Evolutionary conservation across 1,284 basidiomycete species (phyloP).

Genomic region (Malassezia restricta): DNA sequence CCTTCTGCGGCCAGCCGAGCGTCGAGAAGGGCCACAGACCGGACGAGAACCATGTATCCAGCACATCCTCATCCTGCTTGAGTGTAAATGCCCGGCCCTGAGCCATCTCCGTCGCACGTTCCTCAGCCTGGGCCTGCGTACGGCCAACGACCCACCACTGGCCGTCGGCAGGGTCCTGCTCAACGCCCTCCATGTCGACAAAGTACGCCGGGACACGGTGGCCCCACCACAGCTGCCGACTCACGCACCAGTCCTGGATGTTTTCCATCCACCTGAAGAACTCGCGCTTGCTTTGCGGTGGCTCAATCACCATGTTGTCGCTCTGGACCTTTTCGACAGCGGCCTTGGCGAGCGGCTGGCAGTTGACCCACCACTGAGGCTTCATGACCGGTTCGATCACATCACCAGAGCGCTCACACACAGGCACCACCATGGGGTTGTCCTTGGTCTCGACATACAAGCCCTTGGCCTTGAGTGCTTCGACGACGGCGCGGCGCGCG

Average conservation of each 20-base stretch:
- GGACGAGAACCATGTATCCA: conserved; percentile 99
- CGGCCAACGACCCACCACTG: conserved; percentile 71
- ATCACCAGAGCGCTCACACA: conserved; percentile 56
- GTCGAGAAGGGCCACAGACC: conserved; percentile 97
- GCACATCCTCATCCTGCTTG: conserved; percentile 89
- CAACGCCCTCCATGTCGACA: conserved; percentile 68
- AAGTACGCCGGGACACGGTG: conserved; percentile 93
- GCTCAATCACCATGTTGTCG: conserved; percentile 54
- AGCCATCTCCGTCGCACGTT: conserved; percentile 64
- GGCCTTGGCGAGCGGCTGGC: conserved; percentile 70
- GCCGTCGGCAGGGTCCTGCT: conserved; percentile 52
- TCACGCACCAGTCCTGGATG: conserved; percentile 99
- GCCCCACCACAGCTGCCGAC: conserved; percentile 98
- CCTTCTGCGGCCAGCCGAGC: conserved; percentile 78
- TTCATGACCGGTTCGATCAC: conserved; percentile 91
- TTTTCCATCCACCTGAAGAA: conserved; percentile 95
- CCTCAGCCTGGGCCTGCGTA: conserved; percentile 64
- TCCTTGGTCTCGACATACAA: conserved; percentile 85
- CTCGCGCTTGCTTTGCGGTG: conserved; percentile 75
- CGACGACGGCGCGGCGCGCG: conserved; percentile 70
- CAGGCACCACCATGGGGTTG: conserved; percentile 45
- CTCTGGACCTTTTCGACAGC: conserved; percentile 60
- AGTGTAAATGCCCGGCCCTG: conserved; percentile 60
- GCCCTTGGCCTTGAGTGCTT: conserved; percentile 72
- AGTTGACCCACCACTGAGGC: conserved; percentile 98